These are phyloP conservation scores for Calonectria hawksworthii DNA, from an alignment of 2,329 filamentous ascomycete genomes.

Conservation along the genomic window DNA sequence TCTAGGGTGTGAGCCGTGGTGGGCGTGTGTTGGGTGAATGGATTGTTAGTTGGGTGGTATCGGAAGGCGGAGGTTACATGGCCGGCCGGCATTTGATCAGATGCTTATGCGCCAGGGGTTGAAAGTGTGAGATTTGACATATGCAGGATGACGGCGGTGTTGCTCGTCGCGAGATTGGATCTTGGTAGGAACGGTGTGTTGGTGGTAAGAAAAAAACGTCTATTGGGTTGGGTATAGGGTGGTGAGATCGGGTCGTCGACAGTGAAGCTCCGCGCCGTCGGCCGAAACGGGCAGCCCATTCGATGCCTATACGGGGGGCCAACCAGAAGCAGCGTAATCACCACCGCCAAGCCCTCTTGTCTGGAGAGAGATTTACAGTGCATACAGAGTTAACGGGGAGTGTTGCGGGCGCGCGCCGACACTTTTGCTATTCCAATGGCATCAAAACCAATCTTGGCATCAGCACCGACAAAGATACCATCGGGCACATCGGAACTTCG, in stretches of 20 bases:
- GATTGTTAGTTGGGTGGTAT: not conserved
- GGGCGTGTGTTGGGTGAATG: not conserved
- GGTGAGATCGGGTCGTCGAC: not conserved
- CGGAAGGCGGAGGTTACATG: slow-evolving; percentile 1
- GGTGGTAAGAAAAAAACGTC: not conserved
- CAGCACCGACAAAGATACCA: not conserved
- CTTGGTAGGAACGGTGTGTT: not conserved
- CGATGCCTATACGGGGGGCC: not conserved
- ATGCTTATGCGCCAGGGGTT: not conserved
- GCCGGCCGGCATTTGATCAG: not conserved
- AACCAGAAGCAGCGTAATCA: not conserved
- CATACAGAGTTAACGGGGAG: not conserved
- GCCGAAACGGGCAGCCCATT: not conserved
- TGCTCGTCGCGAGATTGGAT: not conserved
- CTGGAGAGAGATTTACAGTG: not conserved
- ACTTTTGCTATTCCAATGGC: not conserved
- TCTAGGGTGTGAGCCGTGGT: not conserved
- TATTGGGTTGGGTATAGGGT: not conserved
- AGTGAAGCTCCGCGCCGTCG: not conserved
- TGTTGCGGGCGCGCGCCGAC: no score
- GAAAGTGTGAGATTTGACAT: not conserved
- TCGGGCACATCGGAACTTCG: not conserved
- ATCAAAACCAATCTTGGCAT: not conserved
- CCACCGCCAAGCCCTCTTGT: not conserved
- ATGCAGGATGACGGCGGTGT: not conserved